Base-by-base conservation (phyloP, 2,329 filamentous ascomycete genomes). In the Fusarium papillatum region DNA sequence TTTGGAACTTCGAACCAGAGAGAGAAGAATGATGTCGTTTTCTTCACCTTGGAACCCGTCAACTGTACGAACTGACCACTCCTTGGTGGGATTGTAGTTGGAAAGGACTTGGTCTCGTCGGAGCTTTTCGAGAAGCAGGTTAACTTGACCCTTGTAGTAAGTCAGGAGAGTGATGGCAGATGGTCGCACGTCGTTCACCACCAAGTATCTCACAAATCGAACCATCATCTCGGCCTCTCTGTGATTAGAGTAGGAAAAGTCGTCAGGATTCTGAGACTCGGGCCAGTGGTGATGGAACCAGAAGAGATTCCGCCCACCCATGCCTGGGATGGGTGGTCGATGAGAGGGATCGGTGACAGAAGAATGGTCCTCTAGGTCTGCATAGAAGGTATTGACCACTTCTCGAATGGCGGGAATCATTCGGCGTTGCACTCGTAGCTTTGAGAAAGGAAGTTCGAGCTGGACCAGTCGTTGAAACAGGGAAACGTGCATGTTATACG, bases 31-130 rank as follows among this genome's bases (percentile, higher is more conserved):
- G 11, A 98, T 87, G 29, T 96, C 94, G 73, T 98, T 98, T 81
- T 98, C 95, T 78, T 98, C 95, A 16, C 95, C 95, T 82, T 98
- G 95, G 79, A 96, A 98, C 0, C 94, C 95, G 79, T 98, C 96
- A 0, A 98, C 94, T 0, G 95, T 98, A 39, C 91, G 90, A 2
- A 98, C 93, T 3, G 93, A 93, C 80, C 78, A 83, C 43, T 76
- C 89, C 80, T 55, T 73, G 65, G 63, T 46, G 4, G 80, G 82
- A 9, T 81, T 79, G 24, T 80, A 73, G 48, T 68, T 59, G 13
- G 38, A 43, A 46, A 84, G 64, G 64, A 80, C 55, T 41, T 77
- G 50, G 46, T 84, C 80, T 22, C 79, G 75, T 14, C 84, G 82
- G 5, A 93, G 82, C 8, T 84, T 82, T 17, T 85, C 86, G 0